Percentiles rank a stretch among this genome's conserved stretches.
These are phyloP conservation scores for Annulohypoxylon truncatum DNA, from an alignment of 2,329 filamentous ascomycete genomes.

Conservation along the genomic window DNA sequence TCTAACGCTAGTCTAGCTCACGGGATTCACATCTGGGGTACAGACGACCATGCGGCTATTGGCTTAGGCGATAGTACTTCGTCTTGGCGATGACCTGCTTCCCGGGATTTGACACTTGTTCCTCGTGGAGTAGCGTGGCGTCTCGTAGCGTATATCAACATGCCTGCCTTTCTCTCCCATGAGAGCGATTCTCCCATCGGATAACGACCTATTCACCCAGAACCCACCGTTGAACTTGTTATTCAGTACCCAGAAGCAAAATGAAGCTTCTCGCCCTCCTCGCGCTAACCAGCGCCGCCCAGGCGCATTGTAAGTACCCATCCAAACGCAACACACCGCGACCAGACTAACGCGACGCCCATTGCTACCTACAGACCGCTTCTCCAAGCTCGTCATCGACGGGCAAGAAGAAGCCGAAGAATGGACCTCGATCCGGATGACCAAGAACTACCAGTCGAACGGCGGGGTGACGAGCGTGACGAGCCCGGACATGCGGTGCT, in stretches of 20 bases:
- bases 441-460: slow-evolving; percentile 53
- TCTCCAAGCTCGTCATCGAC: slow-evolving; percentile 47
- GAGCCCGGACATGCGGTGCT: slow-evolving; percentile 51
- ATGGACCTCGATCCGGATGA: slow-evolving; percentile 48
- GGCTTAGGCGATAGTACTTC: slow-evolving; percentile 13
- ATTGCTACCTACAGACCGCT: slow-evolving; percentile 47
- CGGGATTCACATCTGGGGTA: slow-evolving; percentile 33
- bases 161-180: neutral
- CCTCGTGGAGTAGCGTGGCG: slow-evolving; percentile 1
- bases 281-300: slow-evolving; percentile 29
- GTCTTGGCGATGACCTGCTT: slow-evolving; percentile 27
- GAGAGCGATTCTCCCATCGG: slow-evolving; percentile 13
- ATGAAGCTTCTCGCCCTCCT: slow-evolving; percentile 33
- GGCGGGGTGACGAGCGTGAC: slow-evolving; percentile 49
- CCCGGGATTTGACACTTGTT: slow-evolving; percentile 30
- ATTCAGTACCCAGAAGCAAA: neutral
- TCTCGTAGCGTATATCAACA: slow-evolving; percentile 23
- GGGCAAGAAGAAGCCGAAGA: slow-evolving; percentile 44
- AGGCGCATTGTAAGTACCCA: slow-evolving; percentile 31
- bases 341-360: neutral
- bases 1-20: slow-evolving; percentile 10
- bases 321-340: neutral
- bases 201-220: neutral
- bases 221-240: neutral
- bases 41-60: slow-evolving; percentile 9